These are phyloP conservation scores for Flaveria floridana DNA, from an alignment of 140 eudicot species.

Conservation along the genomic window DNA sequence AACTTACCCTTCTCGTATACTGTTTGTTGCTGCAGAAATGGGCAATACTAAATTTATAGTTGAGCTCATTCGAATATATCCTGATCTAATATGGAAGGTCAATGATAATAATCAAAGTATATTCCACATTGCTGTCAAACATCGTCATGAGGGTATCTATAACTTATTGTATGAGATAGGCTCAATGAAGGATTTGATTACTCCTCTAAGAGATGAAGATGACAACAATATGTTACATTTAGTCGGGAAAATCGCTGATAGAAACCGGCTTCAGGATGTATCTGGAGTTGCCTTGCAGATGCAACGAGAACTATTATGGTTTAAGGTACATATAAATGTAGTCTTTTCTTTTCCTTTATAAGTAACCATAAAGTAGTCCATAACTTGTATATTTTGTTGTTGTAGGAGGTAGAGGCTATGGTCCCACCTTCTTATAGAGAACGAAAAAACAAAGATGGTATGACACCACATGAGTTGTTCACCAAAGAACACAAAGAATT, in stretches of 20 bases:
- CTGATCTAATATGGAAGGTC: constrained; percentile 50
- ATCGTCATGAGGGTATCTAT: constrained; percentile 45
- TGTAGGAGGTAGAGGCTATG: constrained; percentile 55
- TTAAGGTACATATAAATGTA: constrained; percentile 29
- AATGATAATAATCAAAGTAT: constrained; percentile 38
- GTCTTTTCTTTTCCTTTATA: background rate
- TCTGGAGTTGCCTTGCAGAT: constrained; percentile 55
- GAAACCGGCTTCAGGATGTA: constrained; percentile 37
- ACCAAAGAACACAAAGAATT: constrained; percentile 45
- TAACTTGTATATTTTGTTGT: background rate
- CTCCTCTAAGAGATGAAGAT: constrained; percentile 32
- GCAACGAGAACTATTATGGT: constrained; percentile 53
- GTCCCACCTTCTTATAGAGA: constrained; percentile 48
- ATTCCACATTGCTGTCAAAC: constrained; percentile 46
- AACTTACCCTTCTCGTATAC: constrained; percentile 32
- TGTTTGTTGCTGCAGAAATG: constrained; percentile 36
- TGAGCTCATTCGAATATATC: constrained; percentile 38
- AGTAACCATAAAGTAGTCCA: background rate
- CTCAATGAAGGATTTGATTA: constrained; percentile 42
- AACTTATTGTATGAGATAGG: constrained; percentile 47
- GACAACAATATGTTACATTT: constrained; percentile 44
- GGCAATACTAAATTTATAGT: constrained; percentile 35
- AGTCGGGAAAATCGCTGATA: constrained; percentile 40
- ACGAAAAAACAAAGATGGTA: constrained; percentile 38
- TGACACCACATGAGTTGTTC: constrained; percentile 51